Evolutionary conservation across 306 rosid species (phyloP).

Genomic region (Notholithocarpus densiflorus): DNA sequence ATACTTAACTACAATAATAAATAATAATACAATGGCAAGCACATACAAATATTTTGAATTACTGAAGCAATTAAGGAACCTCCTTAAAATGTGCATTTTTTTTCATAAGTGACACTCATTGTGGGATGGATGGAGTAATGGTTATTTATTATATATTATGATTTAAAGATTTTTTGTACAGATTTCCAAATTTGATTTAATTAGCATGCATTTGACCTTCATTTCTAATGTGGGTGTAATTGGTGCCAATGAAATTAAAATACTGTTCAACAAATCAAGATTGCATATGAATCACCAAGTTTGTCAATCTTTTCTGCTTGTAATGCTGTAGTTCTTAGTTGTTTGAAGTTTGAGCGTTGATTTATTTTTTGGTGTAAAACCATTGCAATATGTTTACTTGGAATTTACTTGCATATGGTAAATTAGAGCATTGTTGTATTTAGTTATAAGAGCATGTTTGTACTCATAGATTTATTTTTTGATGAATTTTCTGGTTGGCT

Average conservation of each 20-base stretch:
- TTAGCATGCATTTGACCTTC: not conserved
- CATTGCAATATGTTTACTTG: constrained; percentile 5
- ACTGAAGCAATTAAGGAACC: too few species aligned
- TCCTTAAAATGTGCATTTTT: not conserved
- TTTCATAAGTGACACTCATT: not conserved
- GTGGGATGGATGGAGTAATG: not conserved
- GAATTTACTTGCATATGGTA: constrained; percentile 3
- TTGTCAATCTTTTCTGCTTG: not conserved
- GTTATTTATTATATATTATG: not conserved
- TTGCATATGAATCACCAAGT: not conserved
- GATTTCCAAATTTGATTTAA: not conserved
- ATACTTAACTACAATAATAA: not conserved
- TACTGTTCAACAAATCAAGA: not conserved
- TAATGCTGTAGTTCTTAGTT: not conserved
- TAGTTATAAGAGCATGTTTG: not conserved
- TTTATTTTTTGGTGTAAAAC: not conserved
- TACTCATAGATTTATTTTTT: not conserved
- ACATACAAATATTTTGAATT: not conserved
- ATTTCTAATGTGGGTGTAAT: not conserved
- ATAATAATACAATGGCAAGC: not conserved
- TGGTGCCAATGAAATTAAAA: not conserved
- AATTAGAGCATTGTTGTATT: not conserved
- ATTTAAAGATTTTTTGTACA: not conserved
- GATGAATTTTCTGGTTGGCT: constrained; percentile 14
- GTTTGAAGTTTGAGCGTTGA: not conserved